Base-by-base conservation (phyloP, 1,139 yeast species). In the Suhomyces terraborum region DNA sequence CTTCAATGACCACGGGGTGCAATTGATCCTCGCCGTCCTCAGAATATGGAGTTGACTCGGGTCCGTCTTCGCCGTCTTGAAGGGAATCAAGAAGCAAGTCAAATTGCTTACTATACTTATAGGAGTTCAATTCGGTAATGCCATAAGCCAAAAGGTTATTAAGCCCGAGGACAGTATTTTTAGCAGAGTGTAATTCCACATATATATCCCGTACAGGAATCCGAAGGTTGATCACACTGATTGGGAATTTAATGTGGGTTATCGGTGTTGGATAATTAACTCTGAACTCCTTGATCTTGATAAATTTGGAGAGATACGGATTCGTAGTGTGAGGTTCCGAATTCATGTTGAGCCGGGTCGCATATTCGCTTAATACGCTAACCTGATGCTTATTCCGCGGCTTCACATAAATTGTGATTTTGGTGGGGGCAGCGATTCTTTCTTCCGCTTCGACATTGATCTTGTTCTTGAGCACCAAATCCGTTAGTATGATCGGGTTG, bases 141-240 rank as follows among this genome's bases (percentile, higher is more conserved):
- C 78, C 78, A 47, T 65, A 71, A 0, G 63, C 73, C 49, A 67
- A 64, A 22, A 72, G 32, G 36, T 58, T 60, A 32, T 49, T 58
- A 34, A 69, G 48, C 9, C 61, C 63, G n/a, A 63, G 53, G 4
- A 38, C 35, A 1, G 59, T 53, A 4, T 52, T 46, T 10, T 40
- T 33, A 14, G 45, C 45, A 4, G 61, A 48, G 23, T 47, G 52
- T 22, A 73, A 54, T 42, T 68, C 68, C 19, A 73, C 34, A 51
- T 66, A 72, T 6, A 73, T 44, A 46, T 72, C 77, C 33, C 55
- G 57, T 2, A 59, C 54, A 6, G 69, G 62, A 13, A 72, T 53
- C 36, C 61, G 56, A 47, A 67, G 51, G 46, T 67, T 69, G 12
- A 71, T 53, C 31, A 70, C 49, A 39, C 67, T 61, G 6, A 56